Evolutionary conservation across 75 land plant genomes (phyloP), one percentile per base, ranked within the genome.

Genomic region (Sequoia sempervirens): DNA sequence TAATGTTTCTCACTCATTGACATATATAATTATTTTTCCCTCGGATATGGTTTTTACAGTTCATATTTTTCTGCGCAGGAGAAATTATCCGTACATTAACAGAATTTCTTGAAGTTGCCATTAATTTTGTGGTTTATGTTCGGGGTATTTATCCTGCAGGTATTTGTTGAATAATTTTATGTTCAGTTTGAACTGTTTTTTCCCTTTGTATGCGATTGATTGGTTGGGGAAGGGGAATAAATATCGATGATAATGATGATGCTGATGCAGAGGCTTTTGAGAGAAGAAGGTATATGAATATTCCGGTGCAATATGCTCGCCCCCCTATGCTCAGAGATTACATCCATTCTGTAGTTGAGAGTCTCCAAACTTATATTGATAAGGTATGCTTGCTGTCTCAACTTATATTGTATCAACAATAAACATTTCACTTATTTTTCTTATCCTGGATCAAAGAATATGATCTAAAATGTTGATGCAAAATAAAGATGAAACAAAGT

Each of bases 31-130:
- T 61, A 23, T 23, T 20, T 18, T 56, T 4, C 17, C 20, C 5
- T 36, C 38, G 1, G 32, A 26, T 5, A 2, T 41, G 1, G 45
- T 43, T 45, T 11, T 45, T 52, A 23, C 6, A 41, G 80, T 76
- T 86, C 23, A 23, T 20, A 20, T 58, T 20, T 54, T 38, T 46
- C 58, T 30, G 58, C 75, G 82, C 92, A 94, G 97, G 79, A 30
- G 90, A 89, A 69, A 50, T 89, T 12, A 83, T 91, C 41, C 84
- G 87, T 2, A 85, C 95, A 32, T 69, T 96, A 34, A 90, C 89
- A 46, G 99, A 96, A 83, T 95, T 96, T 79, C 85, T 96, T 58
- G 99, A 96, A 82, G 95, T 93, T 56, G 95, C 96, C 46, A 86
- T 96, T 53, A 95, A 90, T 76, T 89, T 90, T 36, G 82, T 96